Percentiles rank a stretch among this genome's conserved stretches.
phyloP scores from a whole-genome alignment of 495 filamentous ascomycete species.

The Amorphotheca resinae region DNA sequence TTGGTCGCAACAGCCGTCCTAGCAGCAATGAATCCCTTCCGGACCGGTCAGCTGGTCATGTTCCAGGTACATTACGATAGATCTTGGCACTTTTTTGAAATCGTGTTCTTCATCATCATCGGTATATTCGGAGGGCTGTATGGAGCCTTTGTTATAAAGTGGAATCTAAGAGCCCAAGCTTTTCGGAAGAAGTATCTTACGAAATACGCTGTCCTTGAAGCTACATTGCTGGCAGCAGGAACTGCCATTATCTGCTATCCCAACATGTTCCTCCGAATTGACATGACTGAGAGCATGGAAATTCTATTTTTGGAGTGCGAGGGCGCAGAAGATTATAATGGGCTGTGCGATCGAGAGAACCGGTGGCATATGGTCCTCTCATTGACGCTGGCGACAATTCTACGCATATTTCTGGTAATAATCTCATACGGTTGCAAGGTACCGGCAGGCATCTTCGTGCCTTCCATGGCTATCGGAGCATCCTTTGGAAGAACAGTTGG shows the following conservation, averaged over 20 bases:
- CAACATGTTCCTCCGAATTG: constrained; percentile 89
- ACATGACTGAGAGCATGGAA: constrained; percentile 99
- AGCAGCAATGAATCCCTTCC: constrained; percentile 93
- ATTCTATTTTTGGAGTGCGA: constrained; percentile 94
- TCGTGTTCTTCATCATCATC: constrained; percentile 82
- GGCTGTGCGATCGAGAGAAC: constrained; percentile 70
- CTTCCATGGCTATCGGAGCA: constrained; percentile 94
- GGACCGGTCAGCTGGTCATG: constrained; percentile 98
- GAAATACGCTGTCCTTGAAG: constrained; percentile 78
- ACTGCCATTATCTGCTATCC: constrained; percentile 92
- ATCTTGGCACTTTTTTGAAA: constrained; percentile 94
- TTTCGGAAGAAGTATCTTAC: constrained; percentile 92
- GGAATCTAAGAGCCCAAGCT: constrained; percentile 83
- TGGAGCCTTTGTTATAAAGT: constrained; percentile 95
- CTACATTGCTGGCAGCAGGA: constrained; percentile 64
- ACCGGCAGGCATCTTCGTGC: constrained; percentile 92
- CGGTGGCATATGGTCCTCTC: constrained; percentile 73
- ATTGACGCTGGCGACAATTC: constrained; percentile 63
- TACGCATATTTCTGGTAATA: constrained; percentile 78
- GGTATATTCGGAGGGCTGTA: constrained; percentile 93
- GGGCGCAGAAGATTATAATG: constrained; percentile 81
- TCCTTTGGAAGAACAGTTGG: constrained; percentile 90
- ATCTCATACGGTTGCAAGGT: constrained; percentile 98
- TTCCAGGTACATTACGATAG: constrained; percentile 96
- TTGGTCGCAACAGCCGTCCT: constrained; percentile 89